phyloP scores from a whole-genome alignment of 768 basidiomycete genomes.

The Mycena rebaudengoi region DNA sequence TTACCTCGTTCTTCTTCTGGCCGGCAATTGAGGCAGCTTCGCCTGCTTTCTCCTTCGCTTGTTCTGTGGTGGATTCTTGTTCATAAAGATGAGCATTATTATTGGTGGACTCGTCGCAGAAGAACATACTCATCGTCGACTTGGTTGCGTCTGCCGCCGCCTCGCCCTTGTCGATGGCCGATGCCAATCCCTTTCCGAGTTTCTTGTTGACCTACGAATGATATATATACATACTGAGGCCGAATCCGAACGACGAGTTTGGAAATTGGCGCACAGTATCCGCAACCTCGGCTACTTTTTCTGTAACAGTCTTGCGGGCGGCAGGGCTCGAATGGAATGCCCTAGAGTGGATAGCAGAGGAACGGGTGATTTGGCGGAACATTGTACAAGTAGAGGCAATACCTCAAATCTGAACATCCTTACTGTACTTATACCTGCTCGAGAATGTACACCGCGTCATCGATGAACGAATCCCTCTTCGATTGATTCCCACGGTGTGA shows the following conservation, averaged over 20 bases:
- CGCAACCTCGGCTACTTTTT: slow-evolving; percentile 55
- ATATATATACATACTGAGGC: too few species aligned
- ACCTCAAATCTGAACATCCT: not conserved
- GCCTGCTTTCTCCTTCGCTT: slow-evolving; percentile 47
- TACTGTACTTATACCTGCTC: too few species aligned
- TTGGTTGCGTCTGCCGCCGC: slow-evolving; percentile 50
- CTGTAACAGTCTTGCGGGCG: slow-evolving; percentile 48
- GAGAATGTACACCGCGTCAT: too few species aligned
- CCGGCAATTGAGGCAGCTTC: slow-evolving; percentile 33
- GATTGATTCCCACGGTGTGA: not conserved
- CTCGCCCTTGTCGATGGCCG: slow-evolving; percentile 57
- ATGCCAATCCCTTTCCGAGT: slow-evolving; percentile 53
- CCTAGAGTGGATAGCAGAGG: slow-evolving; percentile 29
- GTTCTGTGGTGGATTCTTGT: slow-evolving; percentile 44
- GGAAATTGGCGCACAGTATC: slow-evolving; percentile 43
- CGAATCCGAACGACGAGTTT: not conserved
- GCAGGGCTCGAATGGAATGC: slow-evolving; percentile 46
- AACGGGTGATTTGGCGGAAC: slow-evolving; percentile 26
- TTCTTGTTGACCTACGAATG: slow-evolving; percentile 51
- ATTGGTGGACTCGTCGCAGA: not conserved
- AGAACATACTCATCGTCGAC: slow-evolving; percentile 47
- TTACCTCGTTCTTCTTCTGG: slow-evolving; percentile 33
- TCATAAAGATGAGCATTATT: not conserved
- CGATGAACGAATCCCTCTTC: too few species aligned
- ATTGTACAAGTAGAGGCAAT: slow-evolving; percentile 17